Conservation (phyloP, 1,284 basidiomycete genomes). For the Sporisorium sorghi region DNA sequence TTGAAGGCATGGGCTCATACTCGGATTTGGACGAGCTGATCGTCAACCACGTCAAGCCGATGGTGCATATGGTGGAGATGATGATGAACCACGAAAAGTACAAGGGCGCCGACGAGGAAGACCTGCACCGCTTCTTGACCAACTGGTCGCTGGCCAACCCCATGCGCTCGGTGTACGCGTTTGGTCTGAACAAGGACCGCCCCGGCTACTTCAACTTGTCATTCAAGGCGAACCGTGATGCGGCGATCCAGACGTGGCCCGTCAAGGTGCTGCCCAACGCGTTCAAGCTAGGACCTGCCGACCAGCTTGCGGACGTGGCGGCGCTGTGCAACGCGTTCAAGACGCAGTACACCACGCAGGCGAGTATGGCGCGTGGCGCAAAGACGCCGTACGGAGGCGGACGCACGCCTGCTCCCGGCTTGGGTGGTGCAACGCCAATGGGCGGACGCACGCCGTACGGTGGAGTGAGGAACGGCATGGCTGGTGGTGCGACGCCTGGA, state of each 20-base stretch:
- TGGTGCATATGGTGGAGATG: constrained; percentile 92
- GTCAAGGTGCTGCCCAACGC: constrained; percentile 67
- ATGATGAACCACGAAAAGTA: constrained; percentile 96
- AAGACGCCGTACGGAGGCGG: constrained; percentile 56
- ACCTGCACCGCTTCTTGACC: constrained; percentile 73
- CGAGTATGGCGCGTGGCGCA: constrained; percentile 53
- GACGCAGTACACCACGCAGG: constrained; percentile 67
- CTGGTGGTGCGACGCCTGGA: constrained; percentile 22
- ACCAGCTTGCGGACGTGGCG: constrained; percentile 64
- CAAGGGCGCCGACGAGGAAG: constrained; percentile 85
- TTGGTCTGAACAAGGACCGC: constrained; percentile 86
- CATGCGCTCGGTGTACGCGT: constrained; percentile 93
- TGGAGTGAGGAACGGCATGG: constrained; percentile 29
- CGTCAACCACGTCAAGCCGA: constrained; percentile 95
- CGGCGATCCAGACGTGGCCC: constrained; percentile 68
- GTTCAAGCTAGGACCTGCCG: constrained; percentile 65
- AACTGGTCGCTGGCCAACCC: constrained; percentile 84
- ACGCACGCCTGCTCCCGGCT: constrained; percentile 47
- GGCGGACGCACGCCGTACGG: constrained; percentile 40
- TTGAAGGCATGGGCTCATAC: constrained; percentile 83
- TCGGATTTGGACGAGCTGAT: constrained; percentile 97
- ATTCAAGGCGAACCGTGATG: constrained; percentile 81
- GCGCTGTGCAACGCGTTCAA: constrained; percentile 68
- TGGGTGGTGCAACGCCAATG: constrained; percentile 44
- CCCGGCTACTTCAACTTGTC: constrained; percentile 94